Conservation (phyloP, 2,329 filamentous ascomycete species). For the Stachybotrys echinatus region DNA sequence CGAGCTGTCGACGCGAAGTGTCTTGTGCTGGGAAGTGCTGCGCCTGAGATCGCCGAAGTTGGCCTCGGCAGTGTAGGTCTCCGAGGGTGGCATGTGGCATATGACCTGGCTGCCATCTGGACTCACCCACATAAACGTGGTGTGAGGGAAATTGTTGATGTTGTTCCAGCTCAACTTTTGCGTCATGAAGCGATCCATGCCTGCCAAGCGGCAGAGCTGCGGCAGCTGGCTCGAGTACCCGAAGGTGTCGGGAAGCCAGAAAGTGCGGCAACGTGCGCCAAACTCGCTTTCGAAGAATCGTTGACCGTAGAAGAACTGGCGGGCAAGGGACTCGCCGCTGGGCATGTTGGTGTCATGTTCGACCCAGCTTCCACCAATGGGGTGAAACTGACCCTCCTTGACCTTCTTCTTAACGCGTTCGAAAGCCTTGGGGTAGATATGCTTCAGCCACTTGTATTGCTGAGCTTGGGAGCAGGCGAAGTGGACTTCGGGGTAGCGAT, state of each 20-base stretch:
- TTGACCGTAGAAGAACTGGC: slow-evolving; percentile 94
- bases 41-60: slow-evolving; percentile 92
- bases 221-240: slow-evolving; percentile 94
- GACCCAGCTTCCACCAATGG: slow-evolving; percentile 96
- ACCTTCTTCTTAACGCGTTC: slow-evolving; percentile 89
- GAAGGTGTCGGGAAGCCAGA: slow-evolving; percentile 98
- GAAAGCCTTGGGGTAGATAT: slow-evolving; percentile 81
- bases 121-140: slow-evolving; percentile 97
- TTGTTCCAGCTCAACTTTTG: slow-evolving; percentile 99
- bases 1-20: slow-evolving; percentile 85
- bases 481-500: slow-evolving; percentile 87
- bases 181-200: slow-evolving; percentile 94
- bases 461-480: slow-evolving; percentile 94
- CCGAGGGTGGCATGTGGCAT: slow-evolving; percentile 93
- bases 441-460: slow-evolving; percentile 96
- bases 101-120: slow-evolving; percentile 94
- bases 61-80: slow-evolving; percentile 92
- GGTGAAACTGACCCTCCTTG: slow-evolving; percentile 84
- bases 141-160: slow-evolving; percentile 98
- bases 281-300: slow-evolving; percentile 92
- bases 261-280: slow-evolving; percentile 80
- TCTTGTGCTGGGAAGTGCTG: slow-evolving; percentile 90
- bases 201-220: slow-evolving; percentile 87
- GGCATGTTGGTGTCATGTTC: slow-evolving; percentile 98
- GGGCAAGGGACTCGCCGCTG: slow-evolving; percentile 86